phyloP scores from a whole-genome alignment of 768 basidiomycete species.

The Xerocomus brunneocitrinus region DNA sequence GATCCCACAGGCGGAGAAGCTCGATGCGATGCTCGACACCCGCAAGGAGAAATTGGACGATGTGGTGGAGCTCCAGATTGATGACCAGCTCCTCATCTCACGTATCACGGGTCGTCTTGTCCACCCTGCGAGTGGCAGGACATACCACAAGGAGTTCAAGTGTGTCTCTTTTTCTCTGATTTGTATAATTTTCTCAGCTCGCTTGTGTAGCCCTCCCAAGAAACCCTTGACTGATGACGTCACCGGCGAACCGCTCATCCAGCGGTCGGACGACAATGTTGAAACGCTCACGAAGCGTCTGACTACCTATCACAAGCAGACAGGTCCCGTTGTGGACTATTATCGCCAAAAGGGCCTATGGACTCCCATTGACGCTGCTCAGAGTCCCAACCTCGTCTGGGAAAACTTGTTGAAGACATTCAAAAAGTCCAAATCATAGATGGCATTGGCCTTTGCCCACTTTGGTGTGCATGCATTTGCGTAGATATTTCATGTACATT shows the following conservation, averaged over 20 bases:
- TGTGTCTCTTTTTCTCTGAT: slow-evolving; percentile 39
- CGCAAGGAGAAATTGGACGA: slow-evolving; percentile 87
- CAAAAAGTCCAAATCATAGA: slow-evolving; percentile 27
- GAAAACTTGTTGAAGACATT: slow-evolving; percentile 69
- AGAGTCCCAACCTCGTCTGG: slow-evolving; percentile 92
- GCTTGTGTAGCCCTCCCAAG: slow-evolving; percentile 79
- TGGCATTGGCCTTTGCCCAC: background rate
- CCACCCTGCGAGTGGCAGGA: slow-evolving; percentile 83
- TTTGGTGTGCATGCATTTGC: slow-evolving; percentile 1
- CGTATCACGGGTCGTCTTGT: slow-evolving; percentile 96
- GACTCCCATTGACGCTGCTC: slow-evolving; percentile 89
- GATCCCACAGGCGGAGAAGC: slow-evolving; percentile 92
- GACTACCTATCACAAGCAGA: slow-evolving; percentile 85
- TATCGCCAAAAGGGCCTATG: slow-evolving; percentile 91
- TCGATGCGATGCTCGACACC: slow-evolving; percentile 81
- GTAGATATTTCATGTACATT: slow-evolving; percentile 27
- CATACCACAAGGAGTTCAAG: slow-evolving; percentile 95
- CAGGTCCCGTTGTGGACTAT: slow-evolving; percentile 93
- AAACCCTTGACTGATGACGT: slow-evolving; percentile 91
- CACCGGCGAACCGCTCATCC: slow-evolving; percentile 93
- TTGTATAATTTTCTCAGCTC: slow-evolving; percentile 7
- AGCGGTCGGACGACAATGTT: slow-evolving; percentile 97
- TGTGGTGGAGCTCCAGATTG: slow-evolving; percentile 89
- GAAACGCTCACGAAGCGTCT: slow-evolving; percentile 91
- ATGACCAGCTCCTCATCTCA: slow-evolving; percentile 93